Percentiles rank a stretch among this genome's conserved stretches.
These are phyloP conservation scores for Bryum argenteum DNA, from an alignment of 225 moss, liverwort and hornwort species.

Conservation along the genomic window DNA sequence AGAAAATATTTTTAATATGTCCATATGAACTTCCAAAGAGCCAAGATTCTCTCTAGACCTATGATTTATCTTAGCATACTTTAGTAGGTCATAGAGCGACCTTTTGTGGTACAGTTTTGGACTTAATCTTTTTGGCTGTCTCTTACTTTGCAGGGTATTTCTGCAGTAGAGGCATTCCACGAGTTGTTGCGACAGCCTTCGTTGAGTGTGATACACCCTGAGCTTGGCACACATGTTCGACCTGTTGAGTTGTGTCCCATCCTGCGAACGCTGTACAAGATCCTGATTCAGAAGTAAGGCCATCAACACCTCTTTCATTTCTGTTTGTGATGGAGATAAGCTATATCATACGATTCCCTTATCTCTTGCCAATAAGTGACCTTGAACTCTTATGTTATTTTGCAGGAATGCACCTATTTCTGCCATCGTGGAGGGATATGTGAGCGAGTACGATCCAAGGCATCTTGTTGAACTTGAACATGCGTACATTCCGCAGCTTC, in stretches of 20 bases:
- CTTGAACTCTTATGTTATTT: slow-evolving; percentile 1
- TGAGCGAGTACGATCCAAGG: slow-evolving; percentile 55
- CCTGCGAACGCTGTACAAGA: slow-evolving; percentile 84
- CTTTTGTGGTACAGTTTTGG: too few species aligned
- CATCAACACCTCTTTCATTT: too few species aligned
- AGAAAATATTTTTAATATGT: neutral
- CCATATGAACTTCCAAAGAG: neutral
- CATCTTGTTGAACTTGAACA: slow-evolving; percentile 54
- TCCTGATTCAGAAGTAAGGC: slow-evolving; percentile 72
- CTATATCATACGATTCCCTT: neutral
- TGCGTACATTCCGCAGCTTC: slow-evolving; percentile 56
- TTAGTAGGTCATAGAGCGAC: too few species aligned
- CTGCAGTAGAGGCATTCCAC: slow-evolving; percentile 89
- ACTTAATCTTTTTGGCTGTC: neutral
- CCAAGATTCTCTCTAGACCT: neutral
- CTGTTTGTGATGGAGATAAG: too few species aligned
- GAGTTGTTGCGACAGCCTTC: slow-evolving; percentile 85
- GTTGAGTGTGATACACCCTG: slow-evolving; percentile 86
- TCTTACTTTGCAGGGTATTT: slow-evolving; percentile 64
- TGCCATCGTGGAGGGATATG: slow-evolving; percentile 53
- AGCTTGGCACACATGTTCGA: slow-evolving; percentile 70
- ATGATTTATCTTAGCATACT: too few species aligned
- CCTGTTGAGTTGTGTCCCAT: slow-evolving; percentile 95
- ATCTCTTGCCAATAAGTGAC: neutral
- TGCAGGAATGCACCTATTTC: slow-evolving; percentile 50